Evolutionary conservation across 1,139 yeast genomes (phyloP), one percentile per base, ranked within the genome.

Genomic region (Hyphopichia buzzinii): DNA sequence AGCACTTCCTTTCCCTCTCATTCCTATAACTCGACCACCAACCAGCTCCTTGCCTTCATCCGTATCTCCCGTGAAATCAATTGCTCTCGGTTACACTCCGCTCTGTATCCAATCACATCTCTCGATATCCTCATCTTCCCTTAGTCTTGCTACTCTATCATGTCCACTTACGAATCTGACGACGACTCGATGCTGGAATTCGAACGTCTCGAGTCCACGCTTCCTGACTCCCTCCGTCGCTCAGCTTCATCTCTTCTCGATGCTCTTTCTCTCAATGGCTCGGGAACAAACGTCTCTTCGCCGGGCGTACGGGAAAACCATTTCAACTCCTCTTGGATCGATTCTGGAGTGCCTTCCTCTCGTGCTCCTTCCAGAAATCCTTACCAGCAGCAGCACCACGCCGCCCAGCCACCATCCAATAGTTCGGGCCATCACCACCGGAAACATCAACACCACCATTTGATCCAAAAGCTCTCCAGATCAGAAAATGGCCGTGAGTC

Each of bases 171-270:
- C 36, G 57, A 52, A 17, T 54, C 58, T 17, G 62, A 55, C 31
- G 49, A 50, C 26, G 64, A 58, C 35, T 55, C 58, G 3, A 35
- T 52, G 13, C 33, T 43, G 12, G 76, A 71, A 49, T 69, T 71
- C 44, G 76, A 70, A 49, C 52, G 71, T 34, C 58, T 71, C 43
- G 77, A 71, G 45, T 64, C 70, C 4, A 66, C 72, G 0, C 57
- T 71, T 33, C 77, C 77, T n/a, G 70, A 62, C 26, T 54, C 67
- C 2, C 61, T 71, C 34, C 63, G 65, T 39, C 51, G 68, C 34
- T 64, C 72, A 0, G 70, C 75, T 3, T 57, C 71, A 28, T 67
- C 73, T 8, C 57, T 71, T 30, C 48, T 70, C 14, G 74, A 68
- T 36, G 50, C 64, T 21, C 48, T 64, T 25, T 55, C 55, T 17